Evolutionary conservation across 2,329 filamentous ascomycete genomes (phyloP).

Genomic region (Colletotrichum shisoi): DNA sequence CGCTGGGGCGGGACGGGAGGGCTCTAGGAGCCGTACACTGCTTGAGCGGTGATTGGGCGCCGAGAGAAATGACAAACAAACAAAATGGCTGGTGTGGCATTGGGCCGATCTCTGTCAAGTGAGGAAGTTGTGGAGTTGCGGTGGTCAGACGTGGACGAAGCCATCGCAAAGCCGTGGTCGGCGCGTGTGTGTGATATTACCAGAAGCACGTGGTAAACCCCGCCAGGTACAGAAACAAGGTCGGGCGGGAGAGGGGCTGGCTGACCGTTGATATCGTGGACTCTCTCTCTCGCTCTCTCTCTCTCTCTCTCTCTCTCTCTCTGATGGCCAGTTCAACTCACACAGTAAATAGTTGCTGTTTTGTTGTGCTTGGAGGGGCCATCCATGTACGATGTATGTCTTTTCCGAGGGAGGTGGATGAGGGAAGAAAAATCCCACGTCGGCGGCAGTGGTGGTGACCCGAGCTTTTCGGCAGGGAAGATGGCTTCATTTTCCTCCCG

Average conservation of each 20-base stretch:
- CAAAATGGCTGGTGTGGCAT: slow-evolving; percentile 29
- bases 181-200: slow-evolving; percentile 9
- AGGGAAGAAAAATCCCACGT: slow-evolving; percentile 2
- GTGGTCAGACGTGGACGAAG: slow-evolving; percentile 11
- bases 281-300: too few relatives aligned
- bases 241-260: not conserved
- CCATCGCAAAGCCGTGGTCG: slow-evolving; percentile 29
- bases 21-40: slow-evolving; percentile 3
- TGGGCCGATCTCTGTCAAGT: slow-evolving; percentile 8
- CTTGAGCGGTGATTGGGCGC: slow-evolving; percentile 25
- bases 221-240: not conserved
- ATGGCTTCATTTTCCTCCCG: slow-evolving; percentile 8
- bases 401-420: slow-evolving; percentile 22
- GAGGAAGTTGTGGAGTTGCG: not conserved
- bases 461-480: slow-evolving; percentile 22
- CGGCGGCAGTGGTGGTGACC: not conserved
- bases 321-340: not conserved
- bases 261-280: slow-evolving; percentile 1
- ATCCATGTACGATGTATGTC: slow-evolving; percentile 21
- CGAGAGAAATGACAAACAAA: slow-evolving; percentile 16
- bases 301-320: too few relatives aligned
- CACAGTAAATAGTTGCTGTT: slow-evolving; percentile 16
- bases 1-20: not conserved
- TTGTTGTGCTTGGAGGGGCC: slow-evolving; percentile 18
- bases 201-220: not conserved